phyloP scores from a whole-genome alignment of 495 filamentous ascomycete genomes.

The Penicillium taxi region DNA sequence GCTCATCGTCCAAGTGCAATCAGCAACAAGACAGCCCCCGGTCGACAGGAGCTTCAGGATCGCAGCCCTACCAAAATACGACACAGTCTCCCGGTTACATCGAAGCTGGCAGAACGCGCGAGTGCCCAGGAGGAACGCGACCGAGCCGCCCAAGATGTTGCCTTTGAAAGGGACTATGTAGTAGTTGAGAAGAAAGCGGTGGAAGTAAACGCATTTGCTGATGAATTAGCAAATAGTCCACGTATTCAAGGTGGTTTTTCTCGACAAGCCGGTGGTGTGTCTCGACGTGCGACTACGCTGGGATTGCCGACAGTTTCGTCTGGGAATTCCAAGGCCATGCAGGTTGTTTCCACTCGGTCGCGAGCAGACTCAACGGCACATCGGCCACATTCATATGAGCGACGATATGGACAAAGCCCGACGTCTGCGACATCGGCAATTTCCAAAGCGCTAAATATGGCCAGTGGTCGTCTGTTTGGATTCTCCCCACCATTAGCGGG shows the following conservation, averaged over 20 bases:
- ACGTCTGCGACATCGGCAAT: conserved; percentile 78
- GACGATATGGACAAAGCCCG: conserved; percentile 67
- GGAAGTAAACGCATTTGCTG: conserved; percentile 94
- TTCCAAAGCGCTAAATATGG: conserved; percentile 89
- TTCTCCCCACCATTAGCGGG: conserved; percentile 61
- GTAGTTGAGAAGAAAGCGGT: conserved; percentile 90
- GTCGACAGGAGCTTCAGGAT: conserved; percentile 44
- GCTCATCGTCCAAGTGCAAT: conserved; percentile 35
- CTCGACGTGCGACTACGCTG: conserved; percentile 64
- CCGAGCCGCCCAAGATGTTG: conserved; percentile 75
- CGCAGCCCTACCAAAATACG: conserved; percentile 42
- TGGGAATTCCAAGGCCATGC: conserved; percentile 52
- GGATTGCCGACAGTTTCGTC: conserved; percentile 40
- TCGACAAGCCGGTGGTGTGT: conserved; percentile 40
- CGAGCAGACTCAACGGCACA: conserved; percentile 58
- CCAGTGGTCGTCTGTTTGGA: conserved; percentile 74
- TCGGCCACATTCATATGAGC: conserved; percentile 68
- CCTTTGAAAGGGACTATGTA: conserved; percentile 89
- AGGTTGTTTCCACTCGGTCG: conserved; percentile 54
- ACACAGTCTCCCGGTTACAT: no score
- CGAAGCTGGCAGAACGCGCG: conserved; percentile 37
- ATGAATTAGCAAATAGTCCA: conserved; percentile 79
- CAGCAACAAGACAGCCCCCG: conserved; percentile 53
- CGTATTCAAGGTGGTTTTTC: conserved; percentile 40
- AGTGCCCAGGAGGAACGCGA: conserved; percentile 55